These are phyloP conservation scores for Uncinocarpus reesii DNA, from an alignment of 2,329 filamentous ascomycete species.

Conservation along the genomic window DNA sequence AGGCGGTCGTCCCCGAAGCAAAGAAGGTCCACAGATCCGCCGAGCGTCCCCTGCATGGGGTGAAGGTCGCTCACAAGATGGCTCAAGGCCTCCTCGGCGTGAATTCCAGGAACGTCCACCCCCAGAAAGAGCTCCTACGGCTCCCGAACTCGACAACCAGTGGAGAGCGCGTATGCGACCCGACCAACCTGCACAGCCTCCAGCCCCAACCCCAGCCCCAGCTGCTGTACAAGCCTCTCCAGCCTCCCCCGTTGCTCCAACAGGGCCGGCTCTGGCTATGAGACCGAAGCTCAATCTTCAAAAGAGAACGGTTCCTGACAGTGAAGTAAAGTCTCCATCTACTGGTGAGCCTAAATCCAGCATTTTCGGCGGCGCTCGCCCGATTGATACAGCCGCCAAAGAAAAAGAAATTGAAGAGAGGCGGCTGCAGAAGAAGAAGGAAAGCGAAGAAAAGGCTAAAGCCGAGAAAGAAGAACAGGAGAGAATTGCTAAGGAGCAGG, in stretches of 20 bases:
- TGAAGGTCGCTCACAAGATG: conserved; percentile 57
- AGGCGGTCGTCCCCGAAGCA: conserved; percentile 49
- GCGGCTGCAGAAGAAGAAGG: conserved; percentile 71
- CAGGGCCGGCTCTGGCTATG: conserved; percentile 42
- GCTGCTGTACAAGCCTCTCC: conserved; percentile 45
- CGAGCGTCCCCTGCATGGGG: conserved; percentile 66
- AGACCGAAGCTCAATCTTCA: conserved; percentile 78
- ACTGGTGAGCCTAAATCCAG: conserved; percentile 66
- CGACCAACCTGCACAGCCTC: conserved; percentile 55
- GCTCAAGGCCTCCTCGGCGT: conserved; percentile 66
- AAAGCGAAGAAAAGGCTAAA: conserved; percentile 75
- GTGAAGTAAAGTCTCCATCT: conserved; percentile 40
- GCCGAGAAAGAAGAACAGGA: conserved; percentile 57
- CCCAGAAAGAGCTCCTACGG: conserved; percentile 63
- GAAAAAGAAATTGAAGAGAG: conserved; percentile 89
- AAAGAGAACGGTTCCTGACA: conserved; percentile 83
- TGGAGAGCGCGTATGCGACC: conserved; percentile 89
- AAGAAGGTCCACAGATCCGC: conserved; percentile 53
- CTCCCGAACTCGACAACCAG: conserved; percentile 83
- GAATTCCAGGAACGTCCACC: conserved; percentile 61
- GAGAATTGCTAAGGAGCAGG: conserved; percentile 50
- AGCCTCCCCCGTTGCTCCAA: conserved; percentile 57
- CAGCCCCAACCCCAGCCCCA: conserved; percentile 55
- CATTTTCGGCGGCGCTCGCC: conserved; percentile 84
- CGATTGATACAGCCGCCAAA: conserved; percentile 82